These are phyloP conservation scores for Cercospora sesami DNA, from an alignment of 2,329 filamentous ascomycete species.

Conservation along the genomic window DNA sequence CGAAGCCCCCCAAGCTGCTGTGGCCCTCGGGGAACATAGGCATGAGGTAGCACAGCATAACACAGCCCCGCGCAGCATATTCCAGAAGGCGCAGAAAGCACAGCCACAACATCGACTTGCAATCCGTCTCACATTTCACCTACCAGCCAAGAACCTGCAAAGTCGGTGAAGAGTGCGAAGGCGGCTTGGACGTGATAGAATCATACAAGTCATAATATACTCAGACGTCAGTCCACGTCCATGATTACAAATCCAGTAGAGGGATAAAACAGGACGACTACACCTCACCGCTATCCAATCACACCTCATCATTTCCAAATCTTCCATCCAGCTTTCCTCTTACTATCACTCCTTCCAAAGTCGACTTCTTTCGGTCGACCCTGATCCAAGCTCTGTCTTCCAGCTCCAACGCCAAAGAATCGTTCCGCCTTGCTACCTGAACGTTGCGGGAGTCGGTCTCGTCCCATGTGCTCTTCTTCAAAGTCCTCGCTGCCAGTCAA, in stretches of 20 bases:
- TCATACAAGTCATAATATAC: neutral
- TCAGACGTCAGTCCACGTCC: neutral
- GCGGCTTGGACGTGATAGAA: neutral
- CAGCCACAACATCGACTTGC: neutral
- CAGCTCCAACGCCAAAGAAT: constrained; percentile 34
- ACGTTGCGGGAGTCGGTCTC: constrained; percentile 18
- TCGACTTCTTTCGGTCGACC: constrained; percentile 20
- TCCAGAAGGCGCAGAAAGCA: neutral
- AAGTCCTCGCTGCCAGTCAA: constrained; percentile 33
- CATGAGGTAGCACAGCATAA: neutral
- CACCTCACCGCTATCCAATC: neutral
- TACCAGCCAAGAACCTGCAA: neutral
- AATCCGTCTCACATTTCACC: neutral
- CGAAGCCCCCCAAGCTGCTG: neutral
- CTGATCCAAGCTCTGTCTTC: constrained; percentile 21
- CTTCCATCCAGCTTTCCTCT: constrained; percentile 37
- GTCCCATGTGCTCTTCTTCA: constrained; percentile 24
- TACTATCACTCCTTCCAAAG: constrained; percentile 34
- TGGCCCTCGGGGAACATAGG: neutral
- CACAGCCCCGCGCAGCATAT: neutral
- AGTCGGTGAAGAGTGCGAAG: neutral
- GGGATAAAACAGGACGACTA: neutral
- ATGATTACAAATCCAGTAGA: neutral
- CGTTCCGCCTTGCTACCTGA: constrained; percentile 37
- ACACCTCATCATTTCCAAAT: constrained; percentile 24